Conservation (phyloP, 176 grass and related monocot species). For the Aegilops bicornis region DNA sequence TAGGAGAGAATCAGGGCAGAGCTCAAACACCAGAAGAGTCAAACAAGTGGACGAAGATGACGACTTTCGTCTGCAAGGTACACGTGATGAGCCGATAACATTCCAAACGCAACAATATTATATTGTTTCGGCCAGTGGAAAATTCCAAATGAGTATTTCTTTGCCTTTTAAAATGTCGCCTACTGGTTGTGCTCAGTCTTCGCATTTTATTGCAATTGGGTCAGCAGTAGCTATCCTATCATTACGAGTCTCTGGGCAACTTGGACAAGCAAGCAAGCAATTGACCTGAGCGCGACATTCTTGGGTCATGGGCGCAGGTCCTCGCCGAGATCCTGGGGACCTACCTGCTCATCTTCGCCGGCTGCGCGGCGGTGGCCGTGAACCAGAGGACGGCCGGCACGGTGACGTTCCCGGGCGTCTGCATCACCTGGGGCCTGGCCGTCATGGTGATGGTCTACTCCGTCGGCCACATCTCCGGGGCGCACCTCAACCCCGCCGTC, state of each 20-base stretch:
- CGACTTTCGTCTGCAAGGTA: not conserved
- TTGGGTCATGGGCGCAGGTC: constrained; percentile 40
- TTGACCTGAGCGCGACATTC: constrained; percentile 18
- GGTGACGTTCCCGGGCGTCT: constrained; percentile 86
- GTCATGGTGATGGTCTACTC: constrained; percentile 96
- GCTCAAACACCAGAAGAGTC: not conserved
- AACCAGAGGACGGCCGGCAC: constrained; percentile 59
- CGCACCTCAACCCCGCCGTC: constrained; percentile 92
- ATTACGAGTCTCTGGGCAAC: not conserved
- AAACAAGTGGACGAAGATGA: constrained; percentile 23
- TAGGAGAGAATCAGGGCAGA: too few relatives aligned
- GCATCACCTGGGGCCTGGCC: constrained; percentile 82
- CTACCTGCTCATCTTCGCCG: constrained; percentile 90
- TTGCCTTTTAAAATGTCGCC: not conserved
- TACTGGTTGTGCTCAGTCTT: too few relatives aligned
- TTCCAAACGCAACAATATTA: constrained; percentile 6
- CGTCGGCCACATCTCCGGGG: constrained; percentile 94
- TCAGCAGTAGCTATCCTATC: not conserved
- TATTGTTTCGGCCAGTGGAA: not conserved
- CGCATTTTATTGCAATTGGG: too few relatives aligned
- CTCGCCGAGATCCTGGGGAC: constrained; percentile 77
- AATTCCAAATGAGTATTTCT: not conserved
- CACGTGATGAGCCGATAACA: too few relatives aligned
- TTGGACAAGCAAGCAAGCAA: not conserved
- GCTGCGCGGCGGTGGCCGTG: constrained; percentile 69